A percentile compares a stretch with the other conserved stretches of the same genome.
Evolutionary conservation across 2,329 filamentous ascomycete genomes (phyloP).

Genomic region (Colletotrichum sidae): DNA sequence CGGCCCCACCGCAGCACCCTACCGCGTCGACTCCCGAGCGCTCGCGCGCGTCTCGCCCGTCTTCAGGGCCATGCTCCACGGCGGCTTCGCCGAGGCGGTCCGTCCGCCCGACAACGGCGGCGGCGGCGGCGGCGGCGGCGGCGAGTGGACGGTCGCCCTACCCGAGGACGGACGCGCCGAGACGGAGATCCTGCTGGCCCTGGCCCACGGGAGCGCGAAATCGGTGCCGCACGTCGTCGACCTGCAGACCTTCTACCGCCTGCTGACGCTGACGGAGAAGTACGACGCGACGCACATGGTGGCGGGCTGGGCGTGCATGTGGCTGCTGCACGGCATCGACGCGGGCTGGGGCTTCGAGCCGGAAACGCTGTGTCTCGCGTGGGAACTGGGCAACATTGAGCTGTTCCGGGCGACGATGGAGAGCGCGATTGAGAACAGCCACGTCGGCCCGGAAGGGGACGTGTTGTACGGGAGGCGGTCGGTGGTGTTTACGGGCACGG

Average conservation of each 20-base stretch:
- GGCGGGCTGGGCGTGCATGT: neutral
- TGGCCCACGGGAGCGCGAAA: conserved; percentile 45
- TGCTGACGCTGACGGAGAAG: conserved; percentile 46
- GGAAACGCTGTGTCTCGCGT: neutral
- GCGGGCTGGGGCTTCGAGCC: neutral
- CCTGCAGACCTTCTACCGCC: conserved; percentile 42
- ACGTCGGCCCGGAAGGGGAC: neutral
- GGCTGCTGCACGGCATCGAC: neutral
- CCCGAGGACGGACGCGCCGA: conserved; percentile 46
- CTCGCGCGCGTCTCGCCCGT: conserved; percentile 43
- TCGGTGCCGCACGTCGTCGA: conserved; percentile 40
- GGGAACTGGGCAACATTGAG: conserved; percentile 1
- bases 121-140: neutral
- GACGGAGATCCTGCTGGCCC: conserved; percentile 44
- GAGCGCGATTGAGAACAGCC: neutral
- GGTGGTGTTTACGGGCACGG: too few relatives aligned
- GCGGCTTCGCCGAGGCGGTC: conserved; percentile 43
- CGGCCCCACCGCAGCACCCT: conserved; percentile 7
- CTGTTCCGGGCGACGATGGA: neutral
- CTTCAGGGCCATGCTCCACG: conserved; percentile 45
- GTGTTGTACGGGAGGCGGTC: neutral
- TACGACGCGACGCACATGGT: conserved; percentile 42
- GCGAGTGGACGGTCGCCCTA: conserved; percentile 44
- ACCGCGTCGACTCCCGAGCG: conserved; percentile 44
- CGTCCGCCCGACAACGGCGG: neutral